Base-by-base conservation (phyloP, 345 rosid genomes). In the Eutrema japonicum region DNA sequence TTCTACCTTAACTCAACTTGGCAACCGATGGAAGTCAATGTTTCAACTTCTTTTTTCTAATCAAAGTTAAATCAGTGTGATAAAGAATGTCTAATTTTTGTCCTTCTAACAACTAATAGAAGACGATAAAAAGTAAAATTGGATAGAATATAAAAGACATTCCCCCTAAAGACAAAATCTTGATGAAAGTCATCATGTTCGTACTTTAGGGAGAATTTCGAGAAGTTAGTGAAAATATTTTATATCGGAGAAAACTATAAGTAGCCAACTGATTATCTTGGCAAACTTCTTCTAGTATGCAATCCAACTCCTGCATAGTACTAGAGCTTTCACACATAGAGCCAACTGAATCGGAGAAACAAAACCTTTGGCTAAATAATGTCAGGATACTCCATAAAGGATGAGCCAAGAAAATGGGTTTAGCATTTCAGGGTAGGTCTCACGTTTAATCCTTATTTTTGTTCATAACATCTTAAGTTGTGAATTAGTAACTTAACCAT, bases 271-370 rank as follows among this genome's bases (percentile, higher is more conserved):
- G 22, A 22, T 22, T 22, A 1, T 22, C 22, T 22, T 22, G 1
- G 22, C 22, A 22, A 57, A 4, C 32, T 58, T 26, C 46, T 38
- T 45, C 63, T 16, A 38, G 46, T 38, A 36, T 57, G 63, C 4
- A 16, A 59, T 60, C 35, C 65, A 60, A 60, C 5, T 26, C 10
- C 48, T 36, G 26, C 47, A 46, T 10, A 58, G 5, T 59, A 58
- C 7, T 4, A 30, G 10, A 56, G 8, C 45, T 16, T 59, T 59
- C 30, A 59, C 4, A 14, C 7, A 57, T 22, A 57, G 4, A 45
- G 7, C n/a, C 38, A 46, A 29, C 12, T 2, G 9, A 64, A 65
- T 18, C 4, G 1, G 30, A 48, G 12, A 49, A 48, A 36, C 46
- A 50, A 66, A 26, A 12, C 35, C 2, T 8, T 66, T 38, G 38